Percentiles rank a stretch among this genome's conserved stretches.
phyloP scores from a whole-genome alignment of 331 rosid species.

The Acacia pycnantha region DNA sequence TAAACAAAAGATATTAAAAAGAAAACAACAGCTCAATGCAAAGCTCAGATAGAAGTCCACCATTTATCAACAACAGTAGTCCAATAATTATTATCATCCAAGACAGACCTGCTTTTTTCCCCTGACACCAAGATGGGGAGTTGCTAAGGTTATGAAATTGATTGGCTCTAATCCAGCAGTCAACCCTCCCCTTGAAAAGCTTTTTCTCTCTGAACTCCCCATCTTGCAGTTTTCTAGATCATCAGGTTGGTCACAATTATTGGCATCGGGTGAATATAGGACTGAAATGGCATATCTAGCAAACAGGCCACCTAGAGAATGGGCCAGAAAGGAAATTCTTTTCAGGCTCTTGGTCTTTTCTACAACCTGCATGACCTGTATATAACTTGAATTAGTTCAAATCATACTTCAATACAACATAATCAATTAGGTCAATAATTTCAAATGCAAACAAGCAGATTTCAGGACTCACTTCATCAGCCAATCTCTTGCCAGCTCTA shows the following conservation, averaged over 20 bases:
- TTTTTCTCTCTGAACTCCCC: constrained; percentile 35
- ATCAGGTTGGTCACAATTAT: constrained; percentile 32
- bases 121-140: constrained; percentile 96
- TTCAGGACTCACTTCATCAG: constrained; percentile 78
- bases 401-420: constrained; percentile 21
- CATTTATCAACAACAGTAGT: constrained; percentile 11
- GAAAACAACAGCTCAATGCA: background rate
- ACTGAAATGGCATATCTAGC: constrained; percentile 85
- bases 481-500: constrained; percentile 93
- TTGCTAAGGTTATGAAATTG: constrained; percentile 90
- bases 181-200: constrained; percentile 54
- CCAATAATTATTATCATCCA: constrained; percentile 23
- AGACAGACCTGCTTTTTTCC: constrained; percentile 85
- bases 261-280: constrained; percentile 54
- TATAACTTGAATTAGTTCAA: constrained; percentile 28
- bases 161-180: constrained; percentile 89
- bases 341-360: constrained; percentile 67
- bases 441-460: constrained; percentile 22
- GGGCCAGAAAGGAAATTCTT: constrained; percentile 88
- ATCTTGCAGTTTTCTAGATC: constrained; percentile 31
- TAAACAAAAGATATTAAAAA: background rate
- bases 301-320: constrained; percentile 95
- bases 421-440: constrained; percentile 16
- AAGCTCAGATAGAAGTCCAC: constrained; percentile 11
- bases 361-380: constrained; percentile 82